Conservation (phyloP, 352 stramenopile genomes). For the Globisporangium splendens region DNA sequence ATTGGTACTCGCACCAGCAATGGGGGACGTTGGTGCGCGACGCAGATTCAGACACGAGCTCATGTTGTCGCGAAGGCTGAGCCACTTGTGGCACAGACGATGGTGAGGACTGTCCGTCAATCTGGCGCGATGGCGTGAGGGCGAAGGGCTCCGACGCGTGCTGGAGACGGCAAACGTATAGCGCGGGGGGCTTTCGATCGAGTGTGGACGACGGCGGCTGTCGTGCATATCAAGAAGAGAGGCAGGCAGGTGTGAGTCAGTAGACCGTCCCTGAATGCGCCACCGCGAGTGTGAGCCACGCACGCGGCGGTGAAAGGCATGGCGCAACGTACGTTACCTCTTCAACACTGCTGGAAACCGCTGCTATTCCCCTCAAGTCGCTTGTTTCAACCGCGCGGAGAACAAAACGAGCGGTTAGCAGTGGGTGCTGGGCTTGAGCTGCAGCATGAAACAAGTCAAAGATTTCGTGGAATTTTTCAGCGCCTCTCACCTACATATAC, state of each 20-base stretch:
- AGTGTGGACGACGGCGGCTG: not conserved
- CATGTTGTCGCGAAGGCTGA: slow-evolving; percentile 23
- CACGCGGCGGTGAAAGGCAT: not conserved
- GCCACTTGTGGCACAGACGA: not conserved
- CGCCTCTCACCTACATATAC: not conserved
- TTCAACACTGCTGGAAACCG: not conserved
- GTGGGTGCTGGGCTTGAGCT: not conserved
- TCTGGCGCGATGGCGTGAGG: too few relatives aligned
- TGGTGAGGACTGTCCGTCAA: too few relatives aligned
- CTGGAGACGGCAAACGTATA: not conserved
- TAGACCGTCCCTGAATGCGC: not conserved
- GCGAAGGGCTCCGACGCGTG: not conserved
- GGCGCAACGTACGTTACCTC: not conserved
- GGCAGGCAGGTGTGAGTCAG: not conserved
- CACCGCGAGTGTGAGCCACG: not conserved
- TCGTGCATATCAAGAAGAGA: not conserved
- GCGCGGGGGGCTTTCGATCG: not conserved
- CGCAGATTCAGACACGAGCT: slow-evolving; percentile 30
- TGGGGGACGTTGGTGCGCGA: not conserved
- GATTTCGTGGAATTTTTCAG: not conserved
- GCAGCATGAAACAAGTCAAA: not conserved
- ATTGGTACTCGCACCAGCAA: not conserved
- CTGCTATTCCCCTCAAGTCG: not conserved
- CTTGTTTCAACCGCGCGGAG: too few relatives aligned
- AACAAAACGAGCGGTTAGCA: not conserved